Percentiles rank a stretch among this genome's conserved stretches.
Evolutionary conservation across 2,329 filamentous ascomycete genomes (phyloP).

Genomic region (Ceratocystiopsis minuta): DNA sequence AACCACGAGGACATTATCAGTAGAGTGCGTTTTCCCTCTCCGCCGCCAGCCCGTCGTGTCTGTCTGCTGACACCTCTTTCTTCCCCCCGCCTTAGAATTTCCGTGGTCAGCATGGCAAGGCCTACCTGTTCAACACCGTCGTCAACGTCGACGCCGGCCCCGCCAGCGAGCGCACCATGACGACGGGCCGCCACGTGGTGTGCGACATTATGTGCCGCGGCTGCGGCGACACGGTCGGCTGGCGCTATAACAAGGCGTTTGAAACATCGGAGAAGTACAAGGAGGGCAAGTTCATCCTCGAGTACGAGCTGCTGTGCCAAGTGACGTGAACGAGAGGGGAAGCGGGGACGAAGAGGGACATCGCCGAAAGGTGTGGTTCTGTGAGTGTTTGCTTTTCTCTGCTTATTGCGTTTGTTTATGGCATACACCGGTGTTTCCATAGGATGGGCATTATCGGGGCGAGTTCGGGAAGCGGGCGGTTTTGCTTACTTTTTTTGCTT

Average conservation of each 20-base stretch:
- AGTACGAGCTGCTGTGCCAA: conserved; percentile 73
- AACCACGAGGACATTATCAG: conserved; percentile 95
- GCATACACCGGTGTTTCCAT: no score
- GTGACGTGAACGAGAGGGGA: conserved; percentile 33
- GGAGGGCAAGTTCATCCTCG: conserved; percentile 93
- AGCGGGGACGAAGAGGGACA: neutral
- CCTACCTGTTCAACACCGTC: conserved; percentile 85
- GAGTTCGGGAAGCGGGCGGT: no score
- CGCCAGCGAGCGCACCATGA: conserved; percentile 93
- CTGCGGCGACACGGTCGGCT: conserved; percentile 84
- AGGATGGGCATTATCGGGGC: no score
- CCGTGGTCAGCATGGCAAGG: conserved; percentile 93
- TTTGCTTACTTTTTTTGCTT: no score
- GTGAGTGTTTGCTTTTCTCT: no score
- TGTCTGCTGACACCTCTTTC: neutral
- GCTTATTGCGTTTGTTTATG: no score
- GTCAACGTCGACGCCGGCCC: conserved; percentile 78
- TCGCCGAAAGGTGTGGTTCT: no score
- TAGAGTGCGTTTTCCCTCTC: conserved; percentile 39
- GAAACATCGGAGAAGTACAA: conserved; percentile 92
- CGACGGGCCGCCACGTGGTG: conserved; percentile 84
- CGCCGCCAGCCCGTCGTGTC: neutral
- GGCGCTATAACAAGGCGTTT: conserved; percentile 98
- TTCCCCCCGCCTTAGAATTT: conserved; percentile 51
- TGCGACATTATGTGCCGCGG: conserved; percentile 83